A percentile compares a stretch with the other conserved stretches of the same genome.
These are phyloP conservation scores for Aleurites moluccanus DNA, from an alignment of 441 rosid species.

Conservation along the genomic window DNA sequence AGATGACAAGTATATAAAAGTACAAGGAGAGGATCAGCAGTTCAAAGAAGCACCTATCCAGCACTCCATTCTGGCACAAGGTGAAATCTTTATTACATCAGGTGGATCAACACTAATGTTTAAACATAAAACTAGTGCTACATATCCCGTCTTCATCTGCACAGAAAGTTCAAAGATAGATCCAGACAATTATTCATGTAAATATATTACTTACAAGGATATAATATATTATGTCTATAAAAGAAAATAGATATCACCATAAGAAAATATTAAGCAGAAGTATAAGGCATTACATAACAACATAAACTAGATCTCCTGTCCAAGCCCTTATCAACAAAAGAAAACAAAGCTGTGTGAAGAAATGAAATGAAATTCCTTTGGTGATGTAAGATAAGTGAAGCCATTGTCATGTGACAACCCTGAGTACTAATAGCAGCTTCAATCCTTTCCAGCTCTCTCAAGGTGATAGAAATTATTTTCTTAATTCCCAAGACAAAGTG, in stretches of 20 bases:
- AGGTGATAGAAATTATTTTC: neutral
- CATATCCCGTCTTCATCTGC: constrained; percentile 99
- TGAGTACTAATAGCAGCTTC: neutral
- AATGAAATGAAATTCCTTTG: constrained; percentile 1
- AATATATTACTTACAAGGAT: constrained; percentile 8
- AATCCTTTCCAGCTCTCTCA: neutral
- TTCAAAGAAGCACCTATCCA: constrained; percentile 77
- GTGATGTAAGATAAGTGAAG: neutral
- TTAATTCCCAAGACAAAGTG: neutral
- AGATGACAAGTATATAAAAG: constrained; percentile 16
- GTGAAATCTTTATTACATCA: constrained; percentile 98
- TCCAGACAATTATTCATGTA: constrained; percentile 12
- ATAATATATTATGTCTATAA: neutral
- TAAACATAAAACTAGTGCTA: constrained; percentile 95
- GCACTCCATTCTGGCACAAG: constrained; percentile 99
- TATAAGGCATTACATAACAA: neutral
- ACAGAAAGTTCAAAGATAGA: constrained; percentile 22
- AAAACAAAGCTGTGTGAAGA: neutral
- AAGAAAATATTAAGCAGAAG: constrained; percentile 4
- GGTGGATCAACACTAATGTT: constrained; percentile 99
- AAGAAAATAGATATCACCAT: neutral
- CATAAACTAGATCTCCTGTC: neutral
- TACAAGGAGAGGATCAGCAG: constrained; percentile 20
- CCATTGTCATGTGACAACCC: neutral
- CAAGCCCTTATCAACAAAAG: neutral